phyloP scores from a whole-genome alignment of 352 stramenopile genomes.

The Ophiocytium majus region DNA sequence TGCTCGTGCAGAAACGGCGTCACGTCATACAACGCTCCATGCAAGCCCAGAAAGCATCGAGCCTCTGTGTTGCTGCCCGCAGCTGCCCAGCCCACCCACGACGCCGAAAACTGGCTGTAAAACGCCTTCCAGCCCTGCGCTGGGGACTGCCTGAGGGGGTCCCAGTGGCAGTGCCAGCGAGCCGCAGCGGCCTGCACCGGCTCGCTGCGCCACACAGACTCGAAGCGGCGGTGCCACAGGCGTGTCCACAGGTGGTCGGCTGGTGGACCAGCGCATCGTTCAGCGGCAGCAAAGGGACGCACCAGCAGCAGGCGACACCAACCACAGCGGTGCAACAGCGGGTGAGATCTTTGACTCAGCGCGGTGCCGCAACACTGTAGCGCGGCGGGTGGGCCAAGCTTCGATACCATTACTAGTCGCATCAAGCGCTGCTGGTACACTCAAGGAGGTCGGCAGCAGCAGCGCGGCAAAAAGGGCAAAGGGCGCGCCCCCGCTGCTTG shows the following conservation, averaged over 20 bases:
- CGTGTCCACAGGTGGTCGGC: neutral
- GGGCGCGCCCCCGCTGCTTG: too few relatives aligned
- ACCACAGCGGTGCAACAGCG: too few relatives aligned
- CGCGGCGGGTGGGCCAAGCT: too few relatives aligned
- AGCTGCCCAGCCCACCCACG: slow-evolving; percentile 46
- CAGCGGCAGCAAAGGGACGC: too few relatives aligned
- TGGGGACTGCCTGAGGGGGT: neutral
- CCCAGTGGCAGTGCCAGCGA: slow-evolving; percentile 9
- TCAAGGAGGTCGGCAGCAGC: too few relatives aligned
- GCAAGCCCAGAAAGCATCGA: slow-evolving; percentile 46
- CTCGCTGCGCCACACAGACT: neutral
- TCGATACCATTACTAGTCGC: too few relatives aligned
- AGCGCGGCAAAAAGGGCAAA: too few relatives aligned
- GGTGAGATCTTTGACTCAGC: too few relatives aligned
- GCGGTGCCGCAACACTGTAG: too few relatives aligned
- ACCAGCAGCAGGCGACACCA: too few relatives aligned
- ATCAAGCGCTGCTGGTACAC: too few relatives aligned
- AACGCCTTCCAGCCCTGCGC: slow-evolving; percentile 54
- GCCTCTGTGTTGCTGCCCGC: slow-evolving; percentile 44
- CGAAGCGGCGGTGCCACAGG: slow-evolving; percentile 11
- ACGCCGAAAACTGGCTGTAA: slow-evolving; percentile 51
- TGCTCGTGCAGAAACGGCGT: slow-evolving; percentile 53
- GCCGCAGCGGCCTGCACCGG: neutral
- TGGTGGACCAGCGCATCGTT: too few relatives aligned
- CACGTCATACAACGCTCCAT: slow-evolving; percentile 54